Evolutionary conservation across 352 stramenopile genomes (phyloP).

Genomic region (Phytophthora foliorum): DNA sequence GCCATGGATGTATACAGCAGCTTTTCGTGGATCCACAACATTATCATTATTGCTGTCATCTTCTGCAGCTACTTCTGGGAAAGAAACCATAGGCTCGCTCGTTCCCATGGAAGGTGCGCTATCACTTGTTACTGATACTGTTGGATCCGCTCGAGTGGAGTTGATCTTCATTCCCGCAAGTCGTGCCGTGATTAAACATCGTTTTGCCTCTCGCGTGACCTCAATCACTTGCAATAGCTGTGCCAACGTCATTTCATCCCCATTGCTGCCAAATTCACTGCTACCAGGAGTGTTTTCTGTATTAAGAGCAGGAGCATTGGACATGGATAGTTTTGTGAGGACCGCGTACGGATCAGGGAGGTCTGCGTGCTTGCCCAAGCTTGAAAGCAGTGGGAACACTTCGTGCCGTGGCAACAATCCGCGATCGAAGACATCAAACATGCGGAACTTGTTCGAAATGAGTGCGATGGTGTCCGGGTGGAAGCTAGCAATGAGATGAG

Average conservation of each 20-base stretch:
- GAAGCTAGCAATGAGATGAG: conserved; percentile 34
- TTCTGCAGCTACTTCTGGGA: no score
- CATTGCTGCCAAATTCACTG: background rate
- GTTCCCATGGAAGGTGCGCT: background rate
- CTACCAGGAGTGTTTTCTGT: background rate
- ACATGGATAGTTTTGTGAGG: conserved; percentile 23
- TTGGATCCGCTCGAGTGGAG: conserved; percentile 4
- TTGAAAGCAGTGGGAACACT: conserved; percentile 38
- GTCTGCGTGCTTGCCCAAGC: conserved; percentile 41
- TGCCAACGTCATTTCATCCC: conserved; percentile 16
- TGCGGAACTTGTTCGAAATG: conserved; percentile 36
- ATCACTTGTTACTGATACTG: conserved; percentile 1
- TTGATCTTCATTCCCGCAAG: conserved; percentile 8
- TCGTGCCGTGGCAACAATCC: conserved; percentile 40
- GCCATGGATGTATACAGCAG: no score
- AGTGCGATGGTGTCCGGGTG: conserved; percentile 26
- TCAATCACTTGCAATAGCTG: conserved; percentile 33
- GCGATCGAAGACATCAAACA: conserved; percentile 48
- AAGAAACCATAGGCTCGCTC: no score
- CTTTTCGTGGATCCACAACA: no score
- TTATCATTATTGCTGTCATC: no score
- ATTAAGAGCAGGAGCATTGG: background rate
- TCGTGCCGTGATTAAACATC: background rate
- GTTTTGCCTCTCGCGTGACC: conserved; percentile 8
- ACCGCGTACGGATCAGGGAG: conserved; percentile 46